Percentiles rank a stretch among this genome's conserved stretches.
Conservation (phyloP, 78 protist genomes). For the Planoprotostelium fungivorum region DNA sequence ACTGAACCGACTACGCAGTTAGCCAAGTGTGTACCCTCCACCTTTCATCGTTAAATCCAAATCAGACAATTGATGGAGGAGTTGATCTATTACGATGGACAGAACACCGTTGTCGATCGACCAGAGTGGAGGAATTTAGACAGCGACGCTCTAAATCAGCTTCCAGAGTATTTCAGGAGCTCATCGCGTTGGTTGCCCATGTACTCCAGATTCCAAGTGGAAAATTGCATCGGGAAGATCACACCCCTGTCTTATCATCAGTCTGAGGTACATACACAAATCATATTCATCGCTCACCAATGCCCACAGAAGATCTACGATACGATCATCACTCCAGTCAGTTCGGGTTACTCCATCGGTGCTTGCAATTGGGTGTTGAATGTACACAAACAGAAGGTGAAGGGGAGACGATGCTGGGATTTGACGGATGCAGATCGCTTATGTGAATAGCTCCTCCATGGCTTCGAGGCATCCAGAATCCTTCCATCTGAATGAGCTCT, state of each 20-base stretch:
- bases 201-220: slow-evolving; percentile 22
- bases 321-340: slow-evolving; percentile 11
- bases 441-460: slow-evolving; percentile 21
- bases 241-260: slow-evolving; percentile 30
- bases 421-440: slow-evolving; percentile 7
- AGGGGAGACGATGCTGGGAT: too few relatives aligned
- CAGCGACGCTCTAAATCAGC: not conserved
- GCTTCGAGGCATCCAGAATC: slow-evolving; percentile 41
- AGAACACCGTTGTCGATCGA: not conserved
- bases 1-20: slow-evolving; percentile 54
- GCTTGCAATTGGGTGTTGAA: slow-evolving; percentile 36
- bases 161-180: slow-evolving; percentile 4
- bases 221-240: slow-evolving; percentile 48
- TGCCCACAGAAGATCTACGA: slow-evolving; percentile 4
- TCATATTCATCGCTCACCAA: not conserved
- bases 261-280: not conserved
- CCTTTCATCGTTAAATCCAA: not conserved
- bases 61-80: slow-evolving; percentile 45
- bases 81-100: slow-evolving; percentile 20
- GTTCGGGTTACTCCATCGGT: slow-evolving; percentile 41
- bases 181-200: slow-evolving; percentile 24
- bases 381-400: not conserved
- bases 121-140: not conserved
- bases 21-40: slow-evolving; percentile 22
- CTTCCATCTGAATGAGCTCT: not conserved